Evolutionary conservation across 345 rosid species (phyloP).

Genomic region (Chamaenerion angustifolium): DNA sequence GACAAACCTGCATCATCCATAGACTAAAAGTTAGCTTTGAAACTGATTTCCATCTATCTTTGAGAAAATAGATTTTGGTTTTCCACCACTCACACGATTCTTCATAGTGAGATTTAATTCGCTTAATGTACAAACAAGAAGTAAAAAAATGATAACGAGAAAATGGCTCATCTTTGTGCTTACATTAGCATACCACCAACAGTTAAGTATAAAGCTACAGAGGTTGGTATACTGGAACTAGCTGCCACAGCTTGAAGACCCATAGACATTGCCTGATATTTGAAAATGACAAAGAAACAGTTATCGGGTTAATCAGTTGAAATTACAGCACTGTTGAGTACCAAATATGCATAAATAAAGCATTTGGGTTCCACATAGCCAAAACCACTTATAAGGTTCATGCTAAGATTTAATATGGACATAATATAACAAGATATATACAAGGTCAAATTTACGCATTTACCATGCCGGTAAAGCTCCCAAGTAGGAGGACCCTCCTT

Average conservation of each 20-base stretch:
- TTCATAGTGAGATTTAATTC: too few species aligned
- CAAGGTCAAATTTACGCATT: background rate
- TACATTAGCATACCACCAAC: constrained; percentile 86
- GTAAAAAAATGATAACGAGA: too few species aligned
- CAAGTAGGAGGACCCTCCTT: constrained; percentile 31
- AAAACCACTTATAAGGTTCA: background rate
- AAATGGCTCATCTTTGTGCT: constrained; percentile 14
- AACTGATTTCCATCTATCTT: background rate
- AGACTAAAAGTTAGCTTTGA: constrained; percentile 1
- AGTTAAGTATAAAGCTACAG: constrained; percentile 47
- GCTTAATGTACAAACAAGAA: too few species aligned
- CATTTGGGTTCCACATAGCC: too few species aligned
- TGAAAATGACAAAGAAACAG: constrained; percentile 3
- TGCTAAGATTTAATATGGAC: background rate
- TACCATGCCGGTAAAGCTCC: constrained; percentile 43
- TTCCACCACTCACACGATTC: background rate
- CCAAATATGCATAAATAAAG: too few species aligned
- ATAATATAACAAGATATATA: background rate
- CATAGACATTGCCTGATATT: constrained; percentile 72
- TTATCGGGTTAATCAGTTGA: too few species aligned
- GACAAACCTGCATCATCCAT: constrained; percentile 55
- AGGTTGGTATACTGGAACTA: constrained; percentile 27
- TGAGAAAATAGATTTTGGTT: background rate
- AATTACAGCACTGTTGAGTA: too few species aligned
- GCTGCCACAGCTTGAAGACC: constrained; percentile 66